A percentile compares a stretch with the other conserved stretches of the same genome.
Conservation (phyloP, 306 rosid species). For the Vigna mungo region DNA sequence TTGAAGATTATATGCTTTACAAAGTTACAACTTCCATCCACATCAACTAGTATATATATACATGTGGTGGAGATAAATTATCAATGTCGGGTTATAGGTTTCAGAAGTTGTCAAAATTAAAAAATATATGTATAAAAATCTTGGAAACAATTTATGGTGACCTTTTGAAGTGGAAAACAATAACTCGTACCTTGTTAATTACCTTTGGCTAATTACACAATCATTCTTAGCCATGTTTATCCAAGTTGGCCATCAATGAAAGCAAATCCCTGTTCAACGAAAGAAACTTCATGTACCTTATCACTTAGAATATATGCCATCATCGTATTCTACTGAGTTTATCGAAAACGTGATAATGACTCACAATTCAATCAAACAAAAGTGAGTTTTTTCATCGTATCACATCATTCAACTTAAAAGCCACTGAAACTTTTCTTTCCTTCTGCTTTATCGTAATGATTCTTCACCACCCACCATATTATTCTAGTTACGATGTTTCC, state of each 20-base stretch:
- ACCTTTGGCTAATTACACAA: background rate
- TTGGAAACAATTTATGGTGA: slow-evolving; percentile 31
- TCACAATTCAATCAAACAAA: slow-evolving; percentile 30
- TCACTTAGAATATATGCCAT: slow-evolving; percentile 32
- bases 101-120: too few species aligned
- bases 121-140: too few species aligned
- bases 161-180: background rate
- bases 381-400: background rate
- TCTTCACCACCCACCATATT: too few species aligned
- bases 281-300: slow-evolving; percentile 21
- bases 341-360: slow-evolving; percentile 35
- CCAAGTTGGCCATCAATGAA: background rate
- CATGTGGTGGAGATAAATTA: background rate
- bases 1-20: too few species aligned
- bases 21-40: slow-evolving; percentile 10
- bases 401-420: too few species aligned
- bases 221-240: background rate
- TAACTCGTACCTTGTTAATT: background rate
- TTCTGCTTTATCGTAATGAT: too few species aligned
- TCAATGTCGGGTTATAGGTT: slow-evolving; percentile 16
- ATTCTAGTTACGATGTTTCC: too few species aligned
- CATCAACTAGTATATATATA: slow-evolving; percentile 23
- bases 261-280: slow-evolving; percentile 28
- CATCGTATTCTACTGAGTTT: slow-evolving; percentile 22
- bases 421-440: too few species aligned